Conservation (phyloP, 306 rosid genomes). For the Cucurbita argyrosperma region DNA sequence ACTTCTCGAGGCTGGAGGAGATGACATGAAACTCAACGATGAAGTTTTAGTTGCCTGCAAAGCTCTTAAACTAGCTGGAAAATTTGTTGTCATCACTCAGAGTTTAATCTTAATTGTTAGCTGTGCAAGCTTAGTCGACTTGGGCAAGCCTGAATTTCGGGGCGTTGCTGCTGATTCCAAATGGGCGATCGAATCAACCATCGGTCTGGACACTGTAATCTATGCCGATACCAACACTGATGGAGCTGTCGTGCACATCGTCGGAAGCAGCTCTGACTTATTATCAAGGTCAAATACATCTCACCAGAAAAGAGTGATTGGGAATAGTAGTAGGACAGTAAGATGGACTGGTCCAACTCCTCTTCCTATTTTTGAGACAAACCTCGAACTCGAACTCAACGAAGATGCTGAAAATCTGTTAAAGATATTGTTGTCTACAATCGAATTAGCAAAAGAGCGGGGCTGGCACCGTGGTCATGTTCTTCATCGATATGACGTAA, state of each 20-base stretch:
- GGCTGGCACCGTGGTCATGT: constrained; percentile 65
- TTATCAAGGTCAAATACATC: constrained; percentile 34
- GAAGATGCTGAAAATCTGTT: constrained; percentile 56
- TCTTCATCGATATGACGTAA: constrained; percentile 52
- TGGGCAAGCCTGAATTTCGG: constrained; percentile 63
- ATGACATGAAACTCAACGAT: constrained; percentile 46
- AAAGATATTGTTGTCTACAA: constrained; percentile 33
- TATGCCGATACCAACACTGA: constrained; percentile 49
- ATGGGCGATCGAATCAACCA: constrained; percentile 62
- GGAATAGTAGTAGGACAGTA: constrained; percentile 22
- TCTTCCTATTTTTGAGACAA: constrained; percentile 71
- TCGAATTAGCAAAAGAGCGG: constrained; percentile 42
- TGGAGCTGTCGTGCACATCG: constrained; percentile 52
- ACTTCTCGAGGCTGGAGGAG: constrained; percentile 54
- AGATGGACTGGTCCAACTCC: constrained; percentile 56
- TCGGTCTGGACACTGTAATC: constrained; percentile 64
- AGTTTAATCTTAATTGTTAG: constrained; percentile 45
- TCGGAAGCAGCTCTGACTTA: constrained; percentile 65
- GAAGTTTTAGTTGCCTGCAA: constrained; percentile 64
- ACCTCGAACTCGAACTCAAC: constrained; percentile 38
- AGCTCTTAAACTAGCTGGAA: constrained; percentile 67
- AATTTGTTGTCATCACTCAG: constrained; percentile 53
- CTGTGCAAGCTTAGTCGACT: constrained; percentile 44
- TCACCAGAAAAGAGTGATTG: constrained; percentile 30
- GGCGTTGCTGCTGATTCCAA: constrained; percentile 55